Percentiles rank a stretch among this genome's conserved stretches.
phyloP scores from a whole-genome alignment of 176 grass and related monocot species.

The Rhipidocladum racemiflorum region DNA sequence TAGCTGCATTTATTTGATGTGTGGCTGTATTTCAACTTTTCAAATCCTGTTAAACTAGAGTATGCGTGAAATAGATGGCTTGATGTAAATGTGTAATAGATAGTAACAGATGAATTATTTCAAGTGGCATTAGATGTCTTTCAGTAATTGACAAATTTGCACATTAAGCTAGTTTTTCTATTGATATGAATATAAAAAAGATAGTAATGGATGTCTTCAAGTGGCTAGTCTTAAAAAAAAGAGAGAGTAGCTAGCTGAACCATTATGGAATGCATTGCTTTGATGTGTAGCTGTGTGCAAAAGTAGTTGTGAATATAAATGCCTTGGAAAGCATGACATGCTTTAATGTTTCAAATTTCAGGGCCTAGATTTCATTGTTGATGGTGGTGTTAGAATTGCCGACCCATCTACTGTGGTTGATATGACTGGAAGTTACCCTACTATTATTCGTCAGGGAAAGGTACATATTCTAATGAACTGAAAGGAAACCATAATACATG shows the following conservation, averaged over 20 bases:
- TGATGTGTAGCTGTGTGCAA: neutral
- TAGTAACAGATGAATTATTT: neutral
- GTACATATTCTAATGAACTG: constrained; percentile 21
- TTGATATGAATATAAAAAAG: neutral
- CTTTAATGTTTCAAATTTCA: constrained; percentile 30
- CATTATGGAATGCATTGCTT: neutral
- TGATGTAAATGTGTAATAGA: neutral
- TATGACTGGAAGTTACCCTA: constrained; percentile 71
- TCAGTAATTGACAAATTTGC: neutral
- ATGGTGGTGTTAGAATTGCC: constrained; percentile 73
- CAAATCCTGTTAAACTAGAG: no score
- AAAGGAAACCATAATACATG: neutral
- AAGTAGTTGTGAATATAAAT: neutral
- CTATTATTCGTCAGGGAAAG: constrained; percentile 86
- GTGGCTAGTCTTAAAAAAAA: neutral
- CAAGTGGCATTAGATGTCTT: neutral
- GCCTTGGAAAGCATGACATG: neutral
- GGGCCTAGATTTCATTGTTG: constrained; percentile 98
- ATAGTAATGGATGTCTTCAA: neutral
- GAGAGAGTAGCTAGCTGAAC: neutral
- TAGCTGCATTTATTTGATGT: neutral
- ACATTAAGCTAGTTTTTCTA: neutral
- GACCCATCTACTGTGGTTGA: constrained; percentile 97
- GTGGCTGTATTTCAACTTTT: neutral
- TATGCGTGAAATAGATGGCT: no score